Evolutionary conservation across 2,329 filamentous ascomycete genomes (phyloP), one percentile per base, ranked within the genome.

Genomic region (Podosphaera xanthii): DNA sequence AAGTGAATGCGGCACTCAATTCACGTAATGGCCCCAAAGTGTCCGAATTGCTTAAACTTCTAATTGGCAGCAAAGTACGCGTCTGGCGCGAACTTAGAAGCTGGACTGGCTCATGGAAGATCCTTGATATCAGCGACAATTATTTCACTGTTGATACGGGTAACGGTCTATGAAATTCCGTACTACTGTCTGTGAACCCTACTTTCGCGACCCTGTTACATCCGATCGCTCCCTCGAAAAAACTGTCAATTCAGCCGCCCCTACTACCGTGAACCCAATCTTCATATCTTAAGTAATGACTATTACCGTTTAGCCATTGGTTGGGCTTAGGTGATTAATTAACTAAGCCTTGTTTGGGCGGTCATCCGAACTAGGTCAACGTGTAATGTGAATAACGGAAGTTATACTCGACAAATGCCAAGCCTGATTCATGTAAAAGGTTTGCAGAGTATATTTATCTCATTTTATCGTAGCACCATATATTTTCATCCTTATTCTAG

Each of bases 1-100:
- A 61, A 34, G n/a, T 59, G 31, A 14, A 46, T 2, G 58, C 59
- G 12, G 56, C 55, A 44, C 31, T 61, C 0, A 52, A 53, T 50
- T 54, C 14, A 3, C 4, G 54, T 0, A 61, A 61, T 35, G 33
- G 58, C n/a, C 54, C 54, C 1, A 53, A 31, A 35, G 46, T 42
- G 1, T 42, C 54, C 10, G 14, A 6, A 0, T 42, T 61, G 2
- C 46, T 58, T 36, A 36, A 59, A 7, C 40, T 61, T 22, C 2
- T n/a, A 30, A 9, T 44, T 31, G 56, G 8, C 58, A 60, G 8
- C 55, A 0, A 58, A 5, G 58, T 59, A 3, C 48, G 58, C 1
- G 57, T 59, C 8, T 59, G 50, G 52, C 48, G 59, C 34, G 57
- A 61, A 44, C n/a, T 22, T 22, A 22, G 22, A 22, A 22, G 22